Base-by-base conservation (phyloP, 225 moss, liverwort and hornwort genomes). In the Polytrichum formosum region DNA sequence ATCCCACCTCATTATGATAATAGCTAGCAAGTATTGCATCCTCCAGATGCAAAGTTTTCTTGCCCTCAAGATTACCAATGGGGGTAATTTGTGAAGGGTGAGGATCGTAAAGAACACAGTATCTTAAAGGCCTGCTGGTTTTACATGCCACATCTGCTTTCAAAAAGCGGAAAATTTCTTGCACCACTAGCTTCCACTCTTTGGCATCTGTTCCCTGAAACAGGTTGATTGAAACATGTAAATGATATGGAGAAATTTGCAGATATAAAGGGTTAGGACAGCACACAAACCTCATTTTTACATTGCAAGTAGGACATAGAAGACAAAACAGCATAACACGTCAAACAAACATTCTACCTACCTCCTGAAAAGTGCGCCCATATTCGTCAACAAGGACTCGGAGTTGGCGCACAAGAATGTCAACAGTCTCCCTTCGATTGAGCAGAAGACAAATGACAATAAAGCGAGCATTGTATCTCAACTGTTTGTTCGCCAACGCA, bases 21-120 rank as follows among this genome's bases (percentile, higher is more conserved):
- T 91, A 98, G 76, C 97, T 98, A 63, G 94, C 94, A 77, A 98
- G 91, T 55, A 98, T 83, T 37, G 97, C 92, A 84, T 98, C 97
- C 70, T 98, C 91, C 76, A 98, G 73, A 55, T 85, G 90, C 87
- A 98, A 78, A 53, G 83, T 75, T 70, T 79, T 90, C 69, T 70
- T 78, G 22, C 77, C 81, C 70, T 94, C 94, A 30, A 79, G 35
- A 53, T 83, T 81, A 20, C 74, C 73, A 67, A 82, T 53, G 13
- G 76, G 71, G 6, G 78, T 67, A 53, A 94, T 67, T 18, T 79
- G 53, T 26, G 83, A 85, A 27, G 92, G 97, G 66, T 92, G 93
- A 22, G 88, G 91, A 80, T 98, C 97, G 55, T 92, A 91, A 67
- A 94, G 77, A 59, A 94, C 86, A 64, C 97, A 91, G 29, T 98